Percentiles rank a stretch among this genome's conserved stretches.
Evolutionary conservation across 768 basidiomycete genomes (phyloP).

Genomic region (Termitomyces sp.): DNA sequence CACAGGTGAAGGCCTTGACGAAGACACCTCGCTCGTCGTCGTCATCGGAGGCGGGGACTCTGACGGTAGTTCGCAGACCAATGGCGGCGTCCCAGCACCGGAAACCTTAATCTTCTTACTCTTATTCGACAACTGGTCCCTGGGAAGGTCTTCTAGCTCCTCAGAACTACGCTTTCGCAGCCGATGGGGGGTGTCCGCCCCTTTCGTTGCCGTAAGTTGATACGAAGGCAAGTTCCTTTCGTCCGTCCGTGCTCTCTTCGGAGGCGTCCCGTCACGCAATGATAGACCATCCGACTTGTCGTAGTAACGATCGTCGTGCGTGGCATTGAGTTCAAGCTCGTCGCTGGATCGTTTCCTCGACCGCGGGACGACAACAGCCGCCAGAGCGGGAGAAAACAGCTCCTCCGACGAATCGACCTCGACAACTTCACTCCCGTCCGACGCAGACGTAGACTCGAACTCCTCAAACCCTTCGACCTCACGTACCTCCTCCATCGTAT

Average conservation of each 20-base stretch:
- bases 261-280: constrained; percentile 21
- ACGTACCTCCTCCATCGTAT: constrained; percentile 20
- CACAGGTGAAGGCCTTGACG: constrained; percentile 2
- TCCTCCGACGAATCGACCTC: not conserved
- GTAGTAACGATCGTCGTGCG: constrained; percentile 9
- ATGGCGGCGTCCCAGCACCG: not conserved
- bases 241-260: constrained; percentile 20
- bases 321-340: constrained; percentile 24
- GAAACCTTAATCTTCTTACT: constrained; percentile 7
- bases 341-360: constrained; percentile 21
- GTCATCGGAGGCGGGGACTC: not conserved
- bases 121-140: not conserved
- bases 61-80: not conserved
- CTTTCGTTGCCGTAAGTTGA: not conserved
- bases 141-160: constrained; percentile 32
- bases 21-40: not conserved
- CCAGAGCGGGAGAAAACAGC: not conserved
- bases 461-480: constrained; percentile 26
- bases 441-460: constrained; percentile 8
- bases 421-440: constrained; percentile 2
- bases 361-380: not conserved
- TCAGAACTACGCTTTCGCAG: constrained; percentile 46
- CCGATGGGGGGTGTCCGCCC: constrained; percentile 13
- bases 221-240: constrained; percentile 6
- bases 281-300: not conserved